Evolutionary conservation across 495 filamentous ascomycete genomes (phyloP), one percentile per base, ranked within the genome.

Genomic region (Pseudomonodictys pantanalensis): DNA sequence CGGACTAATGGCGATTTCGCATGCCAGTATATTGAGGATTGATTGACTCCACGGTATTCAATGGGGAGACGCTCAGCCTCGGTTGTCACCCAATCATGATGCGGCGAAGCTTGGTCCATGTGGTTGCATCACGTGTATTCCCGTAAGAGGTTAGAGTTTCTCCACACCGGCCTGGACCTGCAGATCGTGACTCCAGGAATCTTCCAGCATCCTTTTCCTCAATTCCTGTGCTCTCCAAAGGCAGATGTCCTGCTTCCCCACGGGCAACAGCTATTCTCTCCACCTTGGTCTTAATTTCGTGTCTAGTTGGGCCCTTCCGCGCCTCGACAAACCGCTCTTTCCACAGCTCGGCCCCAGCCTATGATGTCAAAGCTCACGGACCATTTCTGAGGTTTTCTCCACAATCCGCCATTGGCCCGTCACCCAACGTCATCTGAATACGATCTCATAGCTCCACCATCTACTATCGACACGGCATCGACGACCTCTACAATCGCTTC

Each of bases 321-420:
- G n/a, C n/a, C n/a, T n/a, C n/a, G n/a, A n/a, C n/a, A n/a, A n/a
- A n/a, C n/a, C n/a, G n/a, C n/a, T n/a, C n/a, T n/a, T n/a, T n/a
- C n/a, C n/a, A n/a, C n/a, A n/a, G n/a, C n/a, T n/a, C n/a, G n/a
- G n/a, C n/a, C n/a, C n/a, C n/a, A n/a, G n/a, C 7, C 9, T 28
- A 45, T 63, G 60, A 63, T 63, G 60, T 63, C 60, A 63, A 43
- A 8, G 59, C 24, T 52, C 52, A 57, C 60, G 53, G 52, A 58
- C 60, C 59, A 50, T 23, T 24, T 54, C 50, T 18, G 15, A 8
- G 24, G 17, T n/a, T 17, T 4, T 28, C 25, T 22, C 43, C 15
- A 12, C 15, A 28, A 24, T 15, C 12, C 38, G 38, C 38, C 20
- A 41, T 5, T 41, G 12, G 43, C 43, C 43, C 18, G 25, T 47